Evolutionary conservation across 352 stramenopile genomes (phyloP), one percentile per base, ranked within the genome.

Genomic region (Phytophthora sojae): DNA sequence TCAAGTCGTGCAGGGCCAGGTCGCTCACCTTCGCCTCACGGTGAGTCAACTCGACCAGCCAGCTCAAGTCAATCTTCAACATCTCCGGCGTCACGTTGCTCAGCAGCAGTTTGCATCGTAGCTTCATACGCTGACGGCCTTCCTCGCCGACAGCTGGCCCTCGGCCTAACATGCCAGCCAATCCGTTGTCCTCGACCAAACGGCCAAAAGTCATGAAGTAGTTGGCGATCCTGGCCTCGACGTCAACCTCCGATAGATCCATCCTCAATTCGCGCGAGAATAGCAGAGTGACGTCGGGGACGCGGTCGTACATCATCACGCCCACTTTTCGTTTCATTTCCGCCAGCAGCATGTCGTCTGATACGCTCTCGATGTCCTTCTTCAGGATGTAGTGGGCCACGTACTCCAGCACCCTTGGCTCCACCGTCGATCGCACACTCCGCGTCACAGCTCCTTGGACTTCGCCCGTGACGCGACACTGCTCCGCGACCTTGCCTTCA

Each of bases 321-420:
- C 30, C 67, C 47, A 62, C 45, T 37, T 71, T 69, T n/a, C 39
- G 15, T 9, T 50, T 69, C 21, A 78, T 78, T 15, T 67, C 45
- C 2, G 11, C 21, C 0, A 66, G 2, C 30, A 74, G 17, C 19
- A 62, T 65, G 23, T 79, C 71, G 0, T 79, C 71, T 0, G 61
- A 67, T 44, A 74, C 29, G 15, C 61, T 53, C n/a, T 55, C 59
- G 26, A 64, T n/a, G 49, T 56, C 23, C 42, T 68, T 49, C 30
- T 67, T 67, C 21, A 74, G 32, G 30, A 73, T 67, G 30, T 70
- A 77, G 29, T 54, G 54, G 23, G 47, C 65, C 11, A 73, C 25
- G 23, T 73, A 58, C 17, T 74, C 51, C 26, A 67, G 30, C 12
- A 66, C 50, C 39, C 50, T 23, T 26, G 57, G 50, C 47, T 72